These are phyloP conservation scores for Lachnellula willkommii DNA, from an alignment of 2,329 filamentous ascomycete genomes.

Conservation along the genomic window DNA sequence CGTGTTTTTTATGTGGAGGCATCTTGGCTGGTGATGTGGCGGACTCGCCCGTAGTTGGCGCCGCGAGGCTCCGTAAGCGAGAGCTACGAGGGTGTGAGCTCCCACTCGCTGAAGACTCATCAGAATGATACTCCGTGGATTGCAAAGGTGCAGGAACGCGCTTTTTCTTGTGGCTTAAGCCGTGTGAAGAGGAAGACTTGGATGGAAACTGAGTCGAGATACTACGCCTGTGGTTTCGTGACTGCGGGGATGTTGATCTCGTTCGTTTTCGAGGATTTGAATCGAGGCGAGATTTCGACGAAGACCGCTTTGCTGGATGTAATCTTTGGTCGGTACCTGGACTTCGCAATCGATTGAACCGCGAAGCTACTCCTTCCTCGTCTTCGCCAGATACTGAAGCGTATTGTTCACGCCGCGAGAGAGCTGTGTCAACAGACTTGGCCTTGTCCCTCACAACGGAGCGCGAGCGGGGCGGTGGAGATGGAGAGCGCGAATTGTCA, in stretches of 20 bases:
- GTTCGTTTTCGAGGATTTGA: conserved; percentile 21
- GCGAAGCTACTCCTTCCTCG: conserved; percentile 17
- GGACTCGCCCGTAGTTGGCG: conserved; percentile 52
- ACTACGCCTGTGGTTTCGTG: conserved; percentile 56
- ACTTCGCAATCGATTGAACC: conserved; percentile 22
- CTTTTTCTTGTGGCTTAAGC: conserved; percentile 55
- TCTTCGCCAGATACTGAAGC: conserved; percentile 31
- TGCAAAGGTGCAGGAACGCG: conserved; percentile 55
- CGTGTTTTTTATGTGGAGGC: conserved; percentile 72
- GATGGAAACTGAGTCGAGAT: conserved; percentile 58
- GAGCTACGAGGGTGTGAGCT: conserved; percentile 55
- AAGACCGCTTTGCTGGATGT: conserved; percentile 16
- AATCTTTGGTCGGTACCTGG: conserved; percentile 22
- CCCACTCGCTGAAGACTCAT: conserved; percentile 58
- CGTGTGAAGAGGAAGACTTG: conserved; percentile 47
- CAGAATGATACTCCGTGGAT: conserved; percentile 61
- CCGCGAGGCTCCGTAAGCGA: conserved; percentile 51
- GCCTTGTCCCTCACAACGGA: conserved; percentile 26
- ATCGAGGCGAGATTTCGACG: conserved; percentile 18
- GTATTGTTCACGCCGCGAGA: conserved; percentile 38
- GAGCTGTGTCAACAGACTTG: conserved; percentile 34
- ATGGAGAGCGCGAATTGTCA: conserved; percentile 36
- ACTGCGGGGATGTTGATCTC: conserved; percentile 54
- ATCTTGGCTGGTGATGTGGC: conserved; percentile 64
- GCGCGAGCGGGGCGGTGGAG: conserved; percentile 18